phyloP scores from a whole-genome alignment of 1,284 basidiomycete genomes.

The Cryptococcus jaspeensis region DNA sequence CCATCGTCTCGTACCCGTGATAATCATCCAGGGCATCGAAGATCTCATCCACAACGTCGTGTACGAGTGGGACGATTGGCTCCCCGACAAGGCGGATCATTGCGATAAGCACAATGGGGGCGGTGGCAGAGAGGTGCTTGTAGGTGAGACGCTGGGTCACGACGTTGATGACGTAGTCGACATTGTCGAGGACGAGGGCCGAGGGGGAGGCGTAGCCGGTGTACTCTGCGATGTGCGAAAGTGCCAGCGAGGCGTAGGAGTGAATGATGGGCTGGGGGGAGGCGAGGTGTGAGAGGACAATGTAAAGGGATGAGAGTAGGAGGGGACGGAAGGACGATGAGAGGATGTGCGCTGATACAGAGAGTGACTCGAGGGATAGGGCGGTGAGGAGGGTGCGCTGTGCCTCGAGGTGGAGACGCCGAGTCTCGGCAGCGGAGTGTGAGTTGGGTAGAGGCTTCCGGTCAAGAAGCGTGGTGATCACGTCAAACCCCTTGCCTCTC shows the following conservation, averaged over 20 bases:
- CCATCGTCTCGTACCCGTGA: constrained; percentile 71
- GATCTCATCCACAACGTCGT: constrained; percentile 90
- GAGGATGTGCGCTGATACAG: constrained; percentile 65
- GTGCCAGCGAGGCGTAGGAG: constrained; percentile 66
- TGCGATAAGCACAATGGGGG: constrained; percentile 66
- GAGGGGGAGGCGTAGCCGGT: constrained; percentile 78
- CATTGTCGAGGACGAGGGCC: constrained; percentile 83
- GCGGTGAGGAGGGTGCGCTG: constrained; percentile 57
- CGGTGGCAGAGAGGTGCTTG: constrained; percentile 64
- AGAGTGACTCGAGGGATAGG: constrained; percentile 68
- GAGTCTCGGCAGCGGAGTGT: constrained; percentile 28
- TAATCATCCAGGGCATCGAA: constrained; percentile 91
- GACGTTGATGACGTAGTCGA: constrained; percentile 88
- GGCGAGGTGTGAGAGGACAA: constrained; percentile 74
- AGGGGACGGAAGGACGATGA: constrained; percentile 58
- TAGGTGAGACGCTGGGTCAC: constrained; percentile 75
- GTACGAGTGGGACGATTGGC: constrained; percentile 78
- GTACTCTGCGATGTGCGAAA: constrained; percentile 65
- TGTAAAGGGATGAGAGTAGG: constrained; percentile 78
- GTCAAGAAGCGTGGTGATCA: constrained; percentile 48
- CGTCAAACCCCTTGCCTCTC: constrained; percentile 59
- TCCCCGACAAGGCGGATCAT: constrained; percentile 80
- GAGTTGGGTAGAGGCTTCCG: constrained; percentile 29
- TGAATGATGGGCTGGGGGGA: constrained; percentile 67
- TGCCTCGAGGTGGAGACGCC: constrained; percentile 50